These are phyloP conservation scores for Pseudomicrostroma phylloplanum DNA, from an alignment of 1,284 basidiomycete genomes.

Conservation along the genomic window DNA sequence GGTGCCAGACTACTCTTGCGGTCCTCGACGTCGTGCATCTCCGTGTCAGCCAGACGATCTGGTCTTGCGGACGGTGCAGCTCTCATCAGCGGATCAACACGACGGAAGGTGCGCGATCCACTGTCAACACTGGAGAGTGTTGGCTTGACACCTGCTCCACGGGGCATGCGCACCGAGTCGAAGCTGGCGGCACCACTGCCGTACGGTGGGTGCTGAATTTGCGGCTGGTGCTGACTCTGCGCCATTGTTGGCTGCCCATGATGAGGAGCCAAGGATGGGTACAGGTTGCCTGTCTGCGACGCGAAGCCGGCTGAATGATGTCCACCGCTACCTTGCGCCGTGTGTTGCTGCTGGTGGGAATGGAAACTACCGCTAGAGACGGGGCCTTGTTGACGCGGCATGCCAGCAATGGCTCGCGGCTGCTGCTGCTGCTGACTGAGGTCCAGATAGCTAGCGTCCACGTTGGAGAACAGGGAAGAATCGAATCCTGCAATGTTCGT, in stretches of 20 bases:
- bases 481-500: constrained; percentile 43
- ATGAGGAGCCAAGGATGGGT: constrained; percentile 3
- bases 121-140: constrained; percentile 35
- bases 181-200: constrained; percentile 16
- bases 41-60: neutral
- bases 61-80: constrained; percentile 24
- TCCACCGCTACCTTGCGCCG: too few relatives aligned
- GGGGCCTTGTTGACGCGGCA: constrained; percentile 5
- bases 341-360: neutral
- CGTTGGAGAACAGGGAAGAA: constrained; percentile 20
- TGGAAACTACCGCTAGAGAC: neutral
- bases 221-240: neutral
- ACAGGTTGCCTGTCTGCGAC: constrained; percentile 10
- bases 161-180: constrained; percentile 28
- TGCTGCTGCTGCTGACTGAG: constrained; percentile 19
- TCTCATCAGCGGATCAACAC: constrained; percentile 43
- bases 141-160: constrained; percentile 29
- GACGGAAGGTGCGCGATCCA: constrained; percentile 32
- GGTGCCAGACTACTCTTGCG: neutral
- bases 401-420: neutral
- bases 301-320: neutral
- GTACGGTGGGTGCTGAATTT: neutral
- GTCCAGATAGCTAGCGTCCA: neutral
- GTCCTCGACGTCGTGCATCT: neutral
- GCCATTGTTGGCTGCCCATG: neutral